These are phyloP conservation scores for Septoria petroselini DNA, from an alignment of 2,329 filamentous ascomycete species.

Conservation along the genomic window DNA sequence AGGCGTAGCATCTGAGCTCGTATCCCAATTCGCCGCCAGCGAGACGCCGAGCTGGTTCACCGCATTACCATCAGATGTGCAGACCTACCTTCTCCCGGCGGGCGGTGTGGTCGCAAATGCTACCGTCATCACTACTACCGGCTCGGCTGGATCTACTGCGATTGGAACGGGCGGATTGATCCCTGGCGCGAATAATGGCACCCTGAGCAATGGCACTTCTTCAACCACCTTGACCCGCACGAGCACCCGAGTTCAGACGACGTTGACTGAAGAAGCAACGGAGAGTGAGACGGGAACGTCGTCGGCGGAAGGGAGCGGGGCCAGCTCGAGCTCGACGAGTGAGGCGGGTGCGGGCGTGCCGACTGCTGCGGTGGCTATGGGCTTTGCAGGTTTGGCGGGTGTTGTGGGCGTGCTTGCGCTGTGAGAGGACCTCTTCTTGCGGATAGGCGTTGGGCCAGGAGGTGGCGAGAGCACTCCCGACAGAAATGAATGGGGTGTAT, in stretches of 20 bases:
- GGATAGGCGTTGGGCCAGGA: too few species aligned
- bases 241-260: background rate
- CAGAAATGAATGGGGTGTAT: too few species aligned
- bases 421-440: background rate
- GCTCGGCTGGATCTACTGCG: background rate
- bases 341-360: constrained; percentile 22
- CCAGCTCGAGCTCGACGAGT: constrained; percentile 43
- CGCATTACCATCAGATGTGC: constrained; percentile 45
- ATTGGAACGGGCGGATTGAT: constrained; percentile 3
- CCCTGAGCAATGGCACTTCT: constrained; percentile 6
- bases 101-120: constrained; percentile 26
- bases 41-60: constrained; percentile 47
- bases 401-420: constrained; percentile 14
- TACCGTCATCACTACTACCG: constrained; percentile 11
- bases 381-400: constrained; percentile 26
- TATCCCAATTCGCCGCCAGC: constrained; percentile 45
- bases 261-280: background rate
- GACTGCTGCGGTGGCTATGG: constrained; percentile 22
- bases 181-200: constrained; percentile 5
- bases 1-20: constrained; percentile 43
- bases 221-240: background rate
- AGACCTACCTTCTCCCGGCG: constrained; percentile 42
- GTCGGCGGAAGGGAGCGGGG: constrained; percentile 43
- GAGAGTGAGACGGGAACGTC: background rate
- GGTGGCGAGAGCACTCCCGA: too few species aligned